Evolutionary conservation across 1,139 yeast genomes (phyloP), one percentile per base, ranked within the genome.

Genomic region (Cylindricascospora bacillispora): DNA sequence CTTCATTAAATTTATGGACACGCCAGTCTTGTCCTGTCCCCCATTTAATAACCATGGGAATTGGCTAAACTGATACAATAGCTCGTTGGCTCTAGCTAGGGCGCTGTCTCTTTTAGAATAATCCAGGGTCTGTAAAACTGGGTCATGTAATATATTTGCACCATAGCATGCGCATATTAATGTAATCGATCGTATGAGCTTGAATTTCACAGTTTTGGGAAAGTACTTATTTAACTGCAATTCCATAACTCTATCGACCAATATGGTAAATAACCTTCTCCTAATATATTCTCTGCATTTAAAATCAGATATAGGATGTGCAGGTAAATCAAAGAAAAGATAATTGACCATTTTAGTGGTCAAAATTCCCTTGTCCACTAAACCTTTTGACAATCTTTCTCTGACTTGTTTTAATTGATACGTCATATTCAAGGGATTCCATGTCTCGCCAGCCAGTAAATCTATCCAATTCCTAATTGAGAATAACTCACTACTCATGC

Each of bases 361-460:
- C 47, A 85, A 66, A 33, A 83, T 73, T 3, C 95, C 95, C 58
- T 83, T 83, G 54, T 83, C 95, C 18, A 85, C 95, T 33, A 83
- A 64, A 1, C 95, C 95, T 57, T 83, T 83, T 33, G 93, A 89
- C 41, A 85, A 66, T 42, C 95, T 66, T 56, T 83, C 95, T 46
- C 95, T 70, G 5, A 83, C 95, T 57, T 83, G 95, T 54, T 85
- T 83, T 52, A 83, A 68, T 57, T 83, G 95, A 57, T 82, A 83
- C 47, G 76, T 77, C 44, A 83, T 81, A 50, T 85, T 85, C 72
- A 82, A 69, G 47, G 83, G 62, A 55, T 83, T 83, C 95, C 95
- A 83, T 4, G 95, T 85, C 54, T 83, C 95, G 22, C 85, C 95
- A 35, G 80, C 68, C 40, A 83, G 67, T 38, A 82, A 67, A 52